These are phyloP conservation scores for Tetrahymena elliotti DNA, from an alignment of 73 alveolate genomes.

Conservation along the genomic window DNA sequence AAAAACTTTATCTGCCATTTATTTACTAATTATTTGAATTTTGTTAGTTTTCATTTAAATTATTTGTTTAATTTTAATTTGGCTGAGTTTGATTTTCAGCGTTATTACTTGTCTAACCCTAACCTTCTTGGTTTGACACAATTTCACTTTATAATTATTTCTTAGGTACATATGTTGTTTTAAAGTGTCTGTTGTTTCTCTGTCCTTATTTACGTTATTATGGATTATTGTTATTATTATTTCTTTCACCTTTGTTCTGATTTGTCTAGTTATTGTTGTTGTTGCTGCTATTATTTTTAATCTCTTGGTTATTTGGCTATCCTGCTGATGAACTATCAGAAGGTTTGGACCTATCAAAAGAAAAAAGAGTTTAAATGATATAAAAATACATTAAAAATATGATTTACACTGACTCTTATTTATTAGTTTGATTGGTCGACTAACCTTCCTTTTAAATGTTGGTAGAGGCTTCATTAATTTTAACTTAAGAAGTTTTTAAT, in stretches of 20 bases:
- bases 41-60: background rate
- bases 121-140: background rate
- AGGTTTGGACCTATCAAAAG: background rate
- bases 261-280: background rate
- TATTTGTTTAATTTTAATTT: background rate
- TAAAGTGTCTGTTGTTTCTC: background rate
- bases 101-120: background rate
- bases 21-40: background rate
- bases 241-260: background rate
- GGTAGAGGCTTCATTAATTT: background rate
- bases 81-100: background rate
- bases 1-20: background rate
- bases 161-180: background rate
- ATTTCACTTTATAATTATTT: background rate
- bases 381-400: no score
- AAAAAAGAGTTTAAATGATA: background rate
- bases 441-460: background rate
- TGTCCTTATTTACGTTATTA: background rate
- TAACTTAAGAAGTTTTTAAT: background rate
- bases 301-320: background rate
- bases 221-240: no score
- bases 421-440: background rate
- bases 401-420: background rate
- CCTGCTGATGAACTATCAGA: background rate
- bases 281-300: background rate